phyloP scores from a whole-genome alignment of 176 grass and related monocot species.

The Hsuehochloa calcarea region DNA sequence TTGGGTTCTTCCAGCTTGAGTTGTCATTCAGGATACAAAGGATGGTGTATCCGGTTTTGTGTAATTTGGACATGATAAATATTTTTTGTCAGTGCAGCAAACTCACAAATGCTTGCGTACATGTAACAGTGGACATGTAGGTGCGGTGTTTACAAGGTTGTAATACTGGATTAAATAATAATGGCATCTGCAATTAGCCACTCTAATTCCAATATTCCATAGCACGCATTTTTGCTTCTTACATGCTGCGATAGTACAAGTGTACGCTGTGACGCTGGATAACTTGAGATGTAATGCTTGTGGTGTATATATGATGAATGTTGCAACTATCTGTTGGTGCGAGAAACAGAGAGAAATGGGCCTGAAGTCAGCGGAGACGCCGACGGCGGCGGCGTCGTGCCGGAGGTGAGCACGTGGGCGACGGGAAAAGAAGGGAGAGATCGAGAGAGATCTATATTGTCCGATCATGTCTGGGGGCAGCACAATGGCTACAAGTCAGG shows the following conservation, averaged over 20 bases:
- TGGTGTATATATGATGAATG: no score
- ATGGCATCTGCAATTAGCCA: background rate
- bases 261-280: no score
- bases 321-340: no score
- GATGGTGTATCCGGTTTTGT: background rate
- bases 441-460: no score
- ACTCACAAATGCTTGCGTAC: background rate
- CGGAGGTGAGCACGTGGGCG: background rate
- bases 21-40: background rate
- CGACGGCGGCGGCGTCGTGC: background rate
- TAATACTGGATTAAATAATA: slow-evolving; percentile 4
- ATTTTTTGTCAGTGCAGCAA: background rate
- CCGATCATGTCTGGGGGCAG: no score
- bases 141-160: background rate
- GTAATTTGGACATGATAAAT: slow-evolving; percentile 7
- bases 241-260: no score
- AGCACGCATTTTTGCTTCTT: background rate
- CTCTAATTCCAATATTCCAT: background rate
- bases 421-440: background rate
- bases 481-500: no score
- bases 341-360: no score
- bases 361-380: slow-evolving; percentile 18
- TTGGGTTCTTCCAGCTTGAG: slow-evolving; percentile 45
- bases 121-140: background rate
- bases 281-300: no score